phyloP scores from a whole-genome alignment of 352 stramenopile species.

The Pythium periplocum region DNA sequence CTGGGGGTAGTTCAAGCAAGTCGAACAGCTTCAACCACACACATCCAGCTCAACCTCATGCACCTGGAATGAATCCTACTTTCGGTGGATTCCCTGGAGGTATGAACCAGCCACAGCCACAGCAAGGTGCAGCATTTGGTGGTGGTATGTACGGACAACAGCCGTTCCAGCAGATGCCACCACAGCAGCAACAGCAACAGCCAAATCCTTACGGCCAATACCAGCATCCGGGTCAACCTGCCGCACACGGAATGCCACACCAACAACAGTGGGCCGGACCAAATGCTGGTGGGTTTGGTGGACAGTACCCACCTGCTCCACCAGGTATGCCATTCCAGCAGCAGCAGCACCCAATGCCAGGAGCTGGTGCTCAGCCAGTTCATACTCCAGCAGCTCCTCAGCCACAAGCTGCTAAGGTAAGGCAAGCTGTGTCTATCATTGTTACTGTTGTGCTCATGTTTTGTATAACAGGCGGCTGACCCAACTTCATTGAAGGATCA shows the following conservation, averaged over 20 bases:
- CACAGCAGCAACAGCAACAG: constrained; percentile 24
- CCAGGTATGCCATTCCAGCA: constrained; percentile 12
- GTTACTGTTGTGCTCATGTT: not conserved
- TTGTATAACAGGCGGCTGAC: constrained; percentile 12
- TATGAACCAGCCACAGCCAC: too few relatives aligned
- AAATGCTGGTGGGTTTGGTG: constrained; percentile 9
- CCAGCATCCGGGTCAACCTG: too few relatives aligned
- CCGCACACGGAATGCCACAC: constrained; percentile 1
- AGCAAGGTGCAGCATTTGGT: too few relatives aligned
- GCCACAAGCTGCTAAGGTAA: constrained; percentile 11
- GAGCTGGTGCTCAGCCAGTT: not conserved
- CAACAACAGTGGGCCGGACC: constrained; percentile 4
- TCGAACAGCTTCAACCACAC: constrained; percentile 23
- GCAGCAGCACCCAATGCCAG: constrained; percentile 16
- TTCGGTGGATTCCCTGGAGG: too few relatives aligned
- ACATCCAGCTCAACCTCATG: constrained; percentile 10
- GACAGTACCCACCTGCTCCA: constrained; percentile 5
- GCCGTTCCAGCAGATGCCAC: constrained; percentile 31
- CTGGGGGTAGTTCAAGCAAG: constrained; percentile 8
- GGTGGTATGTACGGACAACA: constrained; percentile 7
- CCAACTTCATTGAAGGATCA: constrained; percentile 55
- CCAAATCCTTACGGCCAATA: constrained; percentile 16
- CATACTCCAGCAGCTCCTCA: constrained; percentile 11
- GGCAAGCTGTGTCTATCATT: constrained; percentile 28
- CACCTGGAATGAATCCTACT: too few relatives aligned